Evolutionary conservation across 192 early-diverging fungal genomes (phyloP).

Genomic region (Funneliformis geosporum): DNA sequence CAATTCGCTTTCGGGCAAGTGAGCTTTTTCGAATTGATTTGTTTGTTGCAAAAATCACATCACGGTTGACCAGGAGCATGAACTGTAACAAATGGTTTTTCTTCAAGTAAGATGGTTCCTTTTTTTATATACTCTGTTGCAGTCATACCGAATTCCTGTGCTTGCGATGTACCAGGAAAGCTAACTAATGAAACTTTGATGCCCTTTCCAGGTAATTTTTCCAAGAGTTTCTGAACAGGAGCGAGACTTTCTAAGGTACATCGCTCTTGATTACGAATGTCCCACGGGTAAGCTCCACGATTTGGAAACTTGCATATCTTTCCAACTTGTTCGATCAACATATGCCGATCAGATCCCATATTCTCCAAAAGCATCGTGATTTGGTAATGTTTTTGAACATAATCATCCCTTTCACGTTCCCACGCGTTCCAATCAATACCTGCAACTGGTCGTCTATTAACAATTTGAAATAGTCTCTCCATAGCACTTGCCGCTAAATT

Average conservation of each 20-base stretch:
- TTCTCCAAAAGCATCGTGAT: neutral
- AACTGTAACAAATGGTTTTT: neutral
- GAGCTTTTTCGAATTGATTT: neutral
- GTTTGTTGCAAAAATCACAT: slow-evolving; percentile 1
- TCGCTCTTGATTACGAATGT: slow-evolving; percentile 3
- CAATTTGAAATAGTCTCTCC: neutral
- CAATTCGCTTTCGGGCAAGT: neutral
- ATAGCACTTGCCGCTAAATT: neutral
- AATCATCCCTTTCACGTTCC: neutral
- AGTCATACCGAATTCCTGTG: neutral
- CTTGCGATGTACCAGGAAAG: neutral
- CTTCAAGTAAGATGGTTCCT: neutral
- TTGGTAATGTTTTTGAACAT: neutral
- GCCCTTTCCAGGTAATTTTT: neutral
- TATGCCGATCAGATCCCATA: neutral
- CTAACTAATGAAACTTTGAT: neutral
- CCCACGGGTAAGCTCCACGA: neutral
- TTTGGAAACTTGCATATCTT: neutral
- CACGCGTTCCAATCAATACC: neutral
- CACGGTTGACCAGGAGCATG: slow-evolving; percentile 1
- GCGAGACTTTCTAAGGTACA: neutral
- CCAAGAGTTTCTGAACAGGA: neutral
- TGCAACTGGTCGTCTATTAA: neutral
- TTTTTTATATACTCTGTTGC: neutral
- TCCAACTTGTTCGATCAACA: neutral